Conservation (phyloP, 495 filamentous ascomycete species). For the Zalerion maritima region DNA sequence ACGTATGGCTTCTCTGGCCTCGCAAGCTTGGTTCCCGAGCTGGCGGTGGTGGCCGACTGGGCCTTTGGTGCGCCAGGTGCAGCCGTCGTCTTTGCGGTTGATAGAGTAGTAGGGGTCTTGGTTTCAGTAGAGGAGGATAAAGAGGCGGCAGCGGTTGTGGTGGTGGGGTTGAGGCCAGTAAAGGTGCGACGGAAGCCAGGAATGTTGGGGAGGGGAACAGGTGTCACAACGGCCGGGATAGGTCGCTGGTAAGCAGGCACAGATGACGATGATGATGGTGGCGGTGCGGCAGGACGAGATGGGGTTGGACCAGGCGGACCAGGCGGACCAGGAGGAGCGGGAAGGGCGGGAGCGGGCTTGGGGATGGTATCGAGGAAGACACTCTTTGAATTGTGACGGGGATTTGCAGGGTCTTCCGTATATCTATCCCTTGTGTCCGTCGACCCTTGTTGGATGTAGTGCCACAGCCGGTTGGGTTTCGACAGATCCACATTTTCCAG, state of each 20-base stretch:
- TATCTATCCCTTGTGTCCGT: constrained; percentile 89
- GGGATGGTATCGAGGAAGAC: constrained; percentile 49
- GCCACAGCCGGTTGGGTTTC: constrained; percentile 66
- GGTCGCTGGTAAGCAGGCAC: constrained; percentile 1
- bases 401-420: constrained; percentile 59
- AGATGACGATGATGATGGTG: constrained; percentile 8
- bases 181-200: not conserved
- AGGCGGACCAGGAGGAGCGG: constrained; percentile 18
- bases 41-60: not conserved
- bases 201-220: constrained; percentile 2
- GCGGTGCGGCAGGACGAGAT: constrained; percentile 10
- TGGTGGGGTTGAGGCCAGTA: constrained; percentile 3
- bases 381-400: constrained; percentile 37
- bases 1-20: constrained; percentile 32
- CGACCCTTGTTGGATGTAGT: constrained; percentile 73
- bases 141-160: constrained; percentile 3
- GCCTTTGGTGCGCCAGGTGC: constrained; percentile 2
- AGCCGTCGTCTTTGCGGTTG: constrained; percentile 1
- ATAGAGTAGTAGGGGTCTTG: no score
- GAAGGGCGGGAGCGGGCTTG: constrained; percentile 26
- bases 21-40: not conserved
- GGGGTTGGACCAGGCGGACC: constrained; percentile 13
- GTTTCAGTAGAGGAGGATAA: not conserved
- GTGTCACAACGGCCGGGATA: not conserved
- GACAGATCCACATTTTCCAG: constrained; percentile 55